These are phyloP conservation scores for Diaporthe nobilis DNA, from an alignment of 2,329 filamentous ascomycete genomes.

Conservation along the genomic window DNA sequence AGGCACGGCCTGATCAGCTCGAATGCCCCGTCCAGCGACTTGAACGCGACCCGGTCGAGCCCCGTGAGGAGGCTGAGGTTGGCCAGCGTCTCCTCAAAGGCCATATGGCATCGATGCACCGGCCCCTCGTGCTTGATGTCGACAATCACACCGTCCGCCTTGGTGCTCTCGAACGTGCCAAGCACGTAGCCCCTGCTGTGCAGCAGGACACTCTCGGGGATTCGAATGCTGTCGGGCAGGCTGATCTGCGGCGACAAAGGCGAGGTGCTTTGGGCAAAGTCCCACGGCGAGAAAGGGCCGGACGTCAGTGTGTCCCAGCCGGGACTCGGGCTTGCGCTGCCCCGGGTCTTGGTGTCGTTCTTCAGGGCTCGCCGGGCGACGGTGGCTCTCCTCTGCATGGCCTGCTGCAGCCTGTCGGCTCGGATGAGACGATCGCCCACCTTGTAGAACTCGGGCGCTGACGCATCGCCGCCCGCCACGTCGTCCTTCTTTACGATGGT, in stretches of 20 bases:
- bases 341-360: not conserved
- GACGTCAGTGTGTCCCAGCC: not conserved
- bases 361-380: conserved; percentile 24
- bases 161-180: conserved; percentile 17
- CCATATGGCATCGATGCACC: conserved; percentile 30
- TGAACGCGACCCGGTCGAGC: conserved; percentile 34
- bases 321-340: not conserved
- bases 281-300: not conserved
- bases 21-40: conserved; percentile 32
- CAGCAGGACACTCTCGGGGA: conserved; percentile 34
- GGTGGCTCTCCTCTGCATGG: conserved; percentile 34
- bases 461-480: not conserved
- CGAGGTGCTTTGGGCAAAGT: not conserved
- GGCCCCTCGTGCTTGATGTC: conserved; percentile 35
- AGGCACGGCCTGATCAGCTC: conserved; percentile 32
- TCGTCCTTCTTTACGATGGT: conserved; percentile 20
- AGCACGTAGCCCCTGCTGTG: conserved; percentile 31
- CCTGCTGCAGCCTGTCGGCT: conserved; percentile 34
- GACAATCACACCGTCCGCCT: not conserved
- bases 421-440: conserved; percentile 37
- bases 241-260: conserved; percentile 19
- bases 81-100: conserved; percentile 37
- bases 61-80: conserved; percentile 27
- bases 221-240: conserved; percentile 16
- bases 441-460: conserved; percentile 29